Percentiles rank a stretch among this genome's conserved stretches.
phyloP scores from a whole-genome alignment of 2,329 filamentous ascomycete species.

The Colletotrichum lindemuthianum region DNA sequence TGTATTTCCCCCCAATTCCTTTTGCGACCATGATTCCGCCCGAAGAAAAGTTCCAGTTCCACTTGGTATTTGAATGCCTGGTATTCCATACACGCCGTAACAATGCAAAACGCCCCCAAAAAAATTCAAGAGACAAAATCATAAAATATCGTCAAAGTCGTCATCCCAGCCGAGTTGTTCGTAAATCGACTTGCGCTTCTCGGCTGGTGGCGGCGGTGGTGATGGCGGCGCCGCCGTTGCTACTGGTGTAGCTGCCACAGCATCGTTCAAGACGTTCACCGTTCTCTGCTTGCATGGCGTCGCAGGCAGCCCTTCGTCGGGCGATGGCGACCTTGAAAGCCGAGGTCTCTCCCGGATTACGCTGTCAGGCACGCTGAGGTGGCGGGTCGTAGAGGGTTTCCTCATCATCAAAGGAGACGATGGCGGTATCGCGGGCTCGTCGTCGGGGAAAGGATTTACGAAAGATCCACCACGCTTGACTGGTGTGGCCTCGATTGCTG shows the following conservation, averaged over 20 bases:
- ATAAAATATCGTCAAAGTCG: conserved; percentile 60
- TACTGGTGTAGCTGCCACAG: conserved; percentile 31
- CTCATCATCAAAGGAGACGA: conserved; percentile 49
- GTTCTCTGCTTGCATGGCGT: conserved; percentile 51
- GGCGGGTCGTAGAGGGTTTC: conserved; percentile 32
- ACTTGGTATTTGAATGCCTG: conserved; percentile 30
- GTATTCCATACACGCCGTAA: conserved; percentile 35
- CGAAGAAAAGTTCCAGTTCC: conserved; percentile 11
- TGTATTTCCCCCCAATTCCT: conserved; percentile 1
- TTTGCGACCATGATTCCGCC: conserved; percentile 7
- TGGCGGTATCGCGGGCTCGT: conserved; percentile 44
- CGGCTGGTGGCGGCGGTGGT: conserved; percentile 29
- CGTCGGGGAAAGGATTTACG: conserved; percentile 20
- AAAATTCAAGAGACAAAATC: conserved; percentile 20
- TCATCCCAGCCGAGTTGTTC: conserved; percentile 68
- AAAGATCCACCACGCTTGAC: conserved; percentile 12
- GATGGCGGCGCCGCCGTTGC: conserved; percentile 7
- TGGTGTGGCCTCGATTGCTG: conserved; percentile 37
- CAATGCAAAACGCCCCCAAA: conserved; percentile 17
- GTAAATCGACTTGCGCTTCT: conserved; percentile 58
- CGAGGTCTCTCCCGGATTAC: conserved; percentile 41
- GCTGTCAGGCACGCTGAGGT: conserved; percentile 37
- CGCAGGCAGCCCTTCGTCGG: conserved; percentile 41
- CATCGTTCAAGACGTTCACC: conserved; percentile 32
- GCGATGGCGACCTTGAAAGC: conserved; percentile 23